These are phyloP conservation scores for Xanthoconium purpureum DNA, from an alignment of 768 basidiomycete species.

Conservation along the genomic window DNA sequence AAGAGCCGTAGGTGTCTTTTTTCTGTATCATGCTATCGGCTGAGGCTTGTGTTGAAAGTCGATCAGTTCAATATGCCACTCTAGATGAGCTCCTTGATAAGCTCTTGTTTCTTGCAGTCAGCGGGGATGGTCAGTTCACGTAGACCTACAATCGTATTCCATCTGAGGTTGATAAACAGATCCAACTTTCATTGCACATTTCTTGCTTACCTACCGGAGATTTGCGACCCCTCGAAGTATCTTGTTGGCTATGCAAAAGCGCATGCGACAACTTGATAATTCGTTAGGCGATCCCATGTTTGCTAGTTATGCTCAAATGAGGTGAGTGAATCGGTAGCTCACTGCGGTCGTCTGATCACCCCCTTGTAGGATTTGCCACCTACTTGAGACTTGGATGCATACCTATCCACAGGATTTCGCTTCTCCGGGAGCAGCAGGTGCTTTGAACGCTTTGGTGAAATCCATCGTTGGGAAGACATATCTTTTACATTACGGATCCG, in stretches of 20 bases:
- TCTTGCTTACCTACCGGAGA: constrained; percentile 79
- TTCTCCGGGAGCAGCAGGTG: constrained; percentile 68
- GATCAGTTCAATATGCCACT: constrained; percentile 69
- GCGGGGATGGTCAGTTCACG: constrained; percentile 65
- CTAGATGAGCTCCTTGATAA: constrained; percentile 81
- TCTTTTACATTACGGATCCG: constrained; percentile 80
- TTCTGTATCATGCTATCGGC: background rate
- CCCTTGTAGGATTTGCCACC: constrained; percentile 63
- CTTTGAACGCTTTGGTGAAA: constrained; percentile 71
- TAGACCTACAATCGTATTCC: constrained; percentile 3
- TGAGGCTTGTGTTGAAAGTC: constrained; percentile 30
- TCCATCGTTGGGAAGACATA: constrained; percentile 78
- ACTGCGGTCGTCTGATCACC: constrained; percentile 1
- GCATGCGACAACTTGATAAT: constrained; percentile 73
- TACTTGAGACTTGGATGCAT: constrained; percentile 75
- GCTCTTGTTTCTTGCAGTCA: constrained; percentile 76
- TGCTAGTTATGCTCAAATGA: constrained; percentile 86
- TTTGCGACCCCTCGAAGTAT: constrained; percentile 78
- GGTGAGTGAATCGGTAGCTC: constrained; percentile 39
- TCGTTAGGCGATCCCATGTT: constrained; percentile 79
- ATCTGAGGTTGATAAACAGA: constrained; percentile 43
- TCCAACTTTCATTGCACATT: constrained; percentile 72
- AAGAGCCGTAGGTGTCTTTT: constrained; percentile 47
- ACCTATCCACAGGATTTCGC: constrained; percentile 79
- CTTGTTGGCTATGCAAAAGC: constrained; percentile 84